phyloP scores from a whole-genome alignment of 306 rosid species.

The Quercus ilex region DNA sequence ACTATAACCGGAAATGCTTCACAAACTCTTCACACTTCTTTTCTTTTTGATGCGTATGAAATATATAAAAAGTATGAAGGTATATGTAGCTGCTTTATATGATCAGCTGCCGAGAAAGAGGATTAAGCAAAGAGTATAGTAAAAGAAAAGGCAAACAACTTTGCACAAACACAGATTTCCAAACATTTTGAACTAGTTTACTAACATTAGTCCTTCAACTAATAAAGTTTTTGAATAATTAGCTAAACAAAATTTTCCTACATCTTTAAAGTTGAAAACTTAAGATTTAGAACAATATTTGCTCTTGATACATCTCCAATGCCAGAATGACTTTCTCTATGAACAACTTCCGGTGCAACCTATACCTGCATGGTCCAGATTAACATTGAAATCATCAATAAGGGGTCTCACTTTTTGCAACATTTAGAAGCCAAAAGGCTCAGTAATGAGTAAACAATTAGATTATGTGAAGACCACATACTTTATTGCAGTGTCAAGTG shows the following conservation, averaged over 20 bases:
- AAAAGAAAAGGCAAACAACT: too few relatives aligned
- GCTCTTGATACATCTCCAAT: constrained; percentile 73
- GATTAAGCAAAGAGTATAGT: too few relatives aligned
- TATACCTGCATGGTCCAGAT: constrained; percentile 57
- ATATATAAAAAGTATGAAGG: too few relatives aligned
- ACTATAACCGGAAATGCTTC: too few relatives aligned
- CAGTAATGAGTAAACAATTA: constrained; percentile 1
- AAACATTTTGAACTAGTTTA: background rate
- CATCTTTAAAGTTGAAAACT: constrained; percentile 12
- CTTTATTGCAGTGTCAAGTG: constrained; percentile 73
- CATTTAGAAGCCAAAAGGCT: constrained; percentile 1
- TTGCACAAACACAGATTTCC: background rate
- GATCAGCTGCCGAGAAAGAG: too few relatives aligned
- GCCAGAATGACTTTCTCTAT: constrained; percentile 69
- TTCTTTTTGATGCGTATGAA: too few relatives aligned
- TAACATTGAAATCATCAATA: constrained; percentile 2
- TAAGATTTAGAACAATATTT: constrained; percentile 51
- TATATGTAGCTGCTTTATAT: too few relatives aligned
- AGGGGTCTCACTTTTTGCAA: background rate
- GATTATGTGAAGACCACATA: constrained; percentile 27
- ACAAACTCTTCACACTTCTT: too few relatives aligned
- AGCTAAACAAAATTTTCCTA: constrained; percentile 29
- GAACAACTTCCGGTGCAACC: constrained; percentile 76
- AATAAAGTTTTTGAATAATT: background rate
- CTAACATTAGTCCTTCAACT: background rate